A percentile compares a stretch with the other conserved stretches of the same genome.
Evolutionary conservation across 2,329 filamentous ascomycete species (phyloP).

Genomic region (Rhexocercosporidium sp.): DNA sequence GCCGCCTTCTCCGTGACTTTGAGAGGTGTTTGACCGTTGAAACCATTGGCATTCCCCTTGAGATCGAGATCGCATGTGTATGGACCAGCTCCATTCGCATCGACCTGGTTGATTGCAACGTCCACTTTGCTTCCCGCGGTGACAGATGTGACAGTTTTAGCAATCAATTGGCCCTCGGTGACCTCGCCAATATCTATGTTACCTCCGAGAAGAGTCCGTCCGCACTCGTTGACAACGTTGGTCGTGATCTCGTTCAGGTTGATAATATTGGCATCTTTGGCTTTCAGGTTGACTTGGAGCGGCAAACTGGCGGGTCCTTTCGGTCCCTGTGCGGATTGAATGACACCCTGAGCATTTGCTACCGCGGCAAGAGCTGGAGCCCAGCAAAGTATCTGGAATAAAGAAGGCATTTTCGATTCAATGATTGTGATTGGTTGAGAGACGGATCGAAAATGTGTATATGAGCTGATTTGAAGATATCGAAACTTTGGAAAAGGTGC

Average conservation of each 20-base stretch:
- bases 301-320: conserved; percentile 48
- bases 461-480: neutral
- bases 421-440: conserved; percentile 2
- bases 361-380: conserved; percentile 45
- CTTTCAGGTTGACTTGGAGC: conserved; percentile 11
- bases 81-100: conserved; percentile 59
- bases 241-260: conserved; percentile 57
- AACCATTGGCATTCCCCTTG: conserved; percentile 47
- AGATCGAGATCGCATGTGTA: conserved; percentile 59
- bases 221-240: conserved; percentile 64
- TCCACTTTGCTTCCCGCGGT: neutral
- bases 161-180: conserved; percentile 56
- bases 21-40: conserved; percentile 46
- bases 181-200: conserved; percentile 65
- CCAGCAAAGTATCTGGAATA: conserved; percentile 31
- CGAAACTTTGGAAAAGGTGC: conserved; percentile 5
- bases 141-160: conserved; percentile 49
- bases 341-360: conserved; percentile 51
- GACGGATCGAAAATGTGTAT: neutral
- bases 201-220: conserved; percentile 63
- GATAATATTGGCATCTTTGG: conserved; percentile 67
- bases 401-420: conserved; percentile 50
- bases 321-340: conserved; percentile 62
- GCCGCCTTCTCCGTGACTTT: conserved; percentile 64
- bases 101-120: conserved; percentile 53